Conservation (phyloP, 352 stramenopile species). For the Globisporangium splendens region DNA sequence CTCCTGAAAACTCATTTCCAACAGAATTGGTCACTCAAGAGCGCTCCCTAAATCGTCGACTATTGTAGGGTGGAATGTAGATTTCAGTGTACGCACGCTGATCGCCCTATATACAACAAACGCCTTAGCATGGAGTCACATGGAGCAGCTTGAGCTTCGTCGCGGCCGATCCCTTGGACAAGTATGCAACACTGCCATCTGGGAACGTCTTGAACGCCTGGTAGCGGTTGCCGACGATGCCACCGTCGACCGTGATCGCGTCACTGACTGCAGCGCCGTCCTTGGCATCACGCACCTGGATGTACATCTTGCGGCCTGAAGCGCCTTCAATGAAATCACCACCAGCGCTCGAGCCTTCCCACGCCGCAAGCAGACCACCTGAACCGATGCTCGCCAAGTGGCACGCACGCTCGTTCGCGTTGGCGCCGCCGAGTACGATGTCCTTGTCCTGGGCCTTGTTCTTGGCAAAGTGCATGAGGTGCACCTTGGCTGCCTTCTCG, state of each 20-base stretch:
- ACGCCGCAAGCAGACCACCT: conserved; percentile 40
- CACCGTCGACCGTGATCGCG: conserved; percentile 35
- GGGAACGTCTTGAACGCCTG: conserved; percentile 50
- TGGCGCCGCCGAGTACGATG: conserved; percentile 43
- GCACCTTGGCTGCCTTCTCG: conserved; percentile 42
- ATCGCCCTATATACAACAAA: no score
- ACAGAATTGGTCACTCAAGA: no score
- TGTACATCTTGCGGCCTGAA: conserved; percentile 35
- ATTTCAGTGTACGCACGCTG: no score
- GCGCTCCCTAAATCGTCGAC: no score
- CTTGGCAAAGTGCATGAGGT: conserved; percentile 57
- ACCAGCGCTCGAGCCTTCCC: conserved; percentile 37
- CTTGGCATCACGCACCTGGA: conserved; percentile 42
- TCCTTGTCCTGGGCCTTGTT: conserved; percentile 40
- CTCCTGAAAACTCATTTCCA: no score
- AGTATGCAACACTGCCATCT: conserved; percentile 49
- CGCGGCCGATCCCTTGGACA: conserved; percentile 35
- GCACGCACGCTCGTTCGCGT: conserved; percentile 47
- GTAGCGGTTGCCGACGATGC: conserved; percentile 57
- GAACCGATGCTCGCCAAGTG: conserved; percentile 39
- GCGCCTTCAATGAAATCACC: conserved; percentile 27
- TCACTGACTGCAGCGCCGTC: conserved; percentile 39
- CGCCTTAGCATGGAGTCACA: conserved; percentile 36
- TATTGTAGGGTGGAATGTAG: no score
- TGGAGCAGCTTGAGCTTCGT: conserved; percentile 49